Percentiles rank a stretch among this genome's conserved stretches.
Conservation (phyloP, 2,329 filamentous ascomycete genomes). For the Hirsutella rhossiliensis region DNA sequence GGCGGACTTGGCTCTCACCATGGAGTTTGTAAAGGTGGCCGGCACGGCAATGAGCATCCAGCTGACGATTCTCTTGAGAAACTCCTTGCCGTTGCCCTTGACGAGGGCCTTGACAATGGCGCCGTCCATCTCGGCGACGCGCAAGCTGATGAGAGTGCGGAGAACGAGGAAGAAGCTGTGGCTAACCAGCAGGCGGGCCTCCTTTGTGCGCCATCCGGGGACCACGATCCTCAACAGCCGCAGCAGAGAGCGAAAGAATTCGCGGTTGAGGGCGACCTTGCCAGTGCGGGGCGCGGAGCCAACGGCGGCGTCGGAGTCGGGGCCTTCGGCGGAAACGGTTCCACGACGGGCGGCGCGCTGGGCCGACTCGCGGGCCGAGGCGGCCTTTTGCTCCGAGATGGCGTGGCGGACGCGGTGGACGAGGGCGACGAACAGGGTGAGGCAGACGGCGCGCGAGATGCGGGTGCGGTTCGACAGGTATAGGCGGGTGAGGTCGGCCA, state of each 20-base stretch:
- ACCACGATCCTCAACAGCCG: conserved; percentile 76
- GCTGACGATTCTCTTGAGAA: conserved; percentile 79
- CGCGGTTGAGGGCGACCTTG: conserved; percentile 85
- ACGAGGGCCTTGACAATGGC: conserved; percentile 86
- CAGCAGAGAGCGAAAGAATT: conserved; percentile 64
- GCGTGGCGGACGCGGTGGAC: conserved; percentile 83
- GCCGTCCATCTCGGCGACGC: conserved; percentile 93
- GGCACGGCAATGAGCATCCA: conserved; percentile 98
- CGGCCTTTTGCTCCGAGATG: conserved; percentile 84
- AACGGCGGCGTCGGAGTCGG: conserved; percentile 9
- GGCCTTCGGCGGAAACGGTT: conserved; percentile 29
- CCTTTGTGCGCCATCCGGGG: conserved; percentile 80
- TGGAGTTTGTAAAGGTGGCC: conserved; percentile 96
- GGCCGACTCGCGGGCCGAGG: conserved; percentile 56
- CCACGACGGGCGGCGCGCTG: conserved; percentile 33
- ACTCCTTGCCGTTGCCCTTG: conserved; percentile 81
- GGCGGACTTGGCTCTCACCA: conserved; percentile 45
- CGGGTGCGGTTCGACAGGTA: conserved; percentile 71
- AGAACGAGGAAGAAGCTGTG: conserved; percentile 90
- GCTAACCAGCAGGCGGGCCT: conserved; percentile 73
- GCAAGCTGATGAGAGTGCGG: conserved; percentile 83
- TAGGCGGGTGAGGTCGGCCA: conserved; percentile 55
- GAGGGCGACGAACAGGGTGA: conserved; percentile 69
- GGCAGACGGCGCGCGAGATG: conserved; percentile 74
- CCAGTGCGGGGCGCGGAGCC: conserved; percentile 38